phyloP scores from a whole-genome alignment of 768 basidiomycete genomes.

The Dentipellis sp. region DNA sequence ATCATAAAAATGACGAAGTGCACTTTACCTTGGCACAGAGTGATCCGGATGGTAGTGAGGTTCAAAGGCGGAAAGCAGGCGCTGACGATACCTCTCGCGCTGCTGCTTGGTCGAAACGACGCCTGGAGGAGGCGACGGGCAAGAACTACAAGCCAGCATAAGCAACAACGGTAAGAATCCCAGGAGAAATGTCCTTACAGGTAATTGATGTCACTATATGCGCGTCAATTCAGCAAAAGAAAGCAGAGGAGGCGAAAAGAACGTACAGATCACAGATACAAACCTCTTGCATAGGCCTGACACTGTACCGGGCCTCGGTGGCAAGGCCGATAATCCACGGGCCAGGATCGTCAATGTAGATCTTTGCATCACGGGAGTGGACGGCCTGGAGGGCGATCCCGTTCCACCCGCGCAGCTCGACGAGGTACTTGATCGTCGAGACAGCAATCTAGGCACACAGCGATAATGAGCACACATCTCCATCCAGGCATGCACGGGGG shows the following conservation, averaged over 20 bases:
- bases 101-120: constrained; percentile 71
- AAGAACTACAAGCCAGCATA: constrained; percentile 22
- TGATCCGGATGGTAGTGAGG: constrained; percentile 87
- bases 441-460: constrained; percentile 57
- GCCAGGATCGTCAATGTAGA: constrained; percentile 93
- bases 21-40: constrained; percentile 56
- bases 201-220: constrained; percentile 66
- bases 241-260: neutral
- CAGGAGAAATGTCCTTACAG: constrained; percentile 39
- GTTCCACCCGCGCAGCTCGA: constrained; percentile 89
- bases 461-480: constrained; percentile 1
- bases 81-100: constrained; percentile 71
- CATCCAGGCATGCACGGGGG: neutral
- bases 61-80: constrained; percentile 70
- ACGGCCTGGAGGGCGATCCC: constrained; percentile 78
- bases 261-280: constrained; percentile 82
- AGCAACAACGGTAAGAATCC: constrained; percentile 24
- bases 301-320: constrained; percentile 74
- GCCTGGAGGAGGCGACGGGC: constrained; percentile 69
- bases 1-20: neutral
- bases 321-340: constrained; percentile 93
- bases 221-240: neutral
- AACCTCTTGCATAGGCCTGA: constrained; percentile 70
- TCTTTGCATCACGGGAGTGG: constrained; percentile 79
- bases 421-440: constrained; percentile 83